A percentile compares a stretch with the other conserved stretches of the same genome.
Evolutionary conservation across 2,329 filamentous ascomycete species (phyloP).

Genomic region (Parastagonospora avenae): DNA sequence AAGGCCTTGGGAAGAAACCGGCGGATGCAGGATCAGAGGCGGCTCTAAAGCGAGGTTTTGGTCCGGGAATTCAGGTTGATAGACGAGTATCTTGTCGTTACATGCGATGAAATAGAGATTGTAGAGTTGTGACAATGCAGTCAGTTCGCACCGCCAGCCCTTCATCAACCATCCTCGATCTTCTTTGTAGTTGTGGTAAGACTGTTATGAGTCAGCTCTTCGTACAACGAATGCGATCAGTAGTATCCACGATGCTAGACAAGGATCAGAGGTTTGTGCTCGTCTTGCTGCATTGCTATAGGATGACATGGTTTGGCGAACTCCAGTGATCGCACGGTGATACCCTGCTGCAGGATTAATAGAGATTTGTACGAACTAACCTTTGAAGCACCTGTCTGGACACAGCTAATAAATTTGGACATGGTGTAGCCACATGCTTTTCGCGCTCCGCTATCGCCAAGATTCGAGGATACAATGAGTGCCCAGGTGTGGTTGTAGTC

Average conservation of each 20-base stretch:
- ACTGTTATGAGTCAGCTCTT: slow-evolving; percentile 14
- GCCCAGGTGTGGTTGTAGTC: neutral
- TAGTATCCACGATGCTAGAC: no score
- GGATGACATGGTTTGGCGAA: no score
- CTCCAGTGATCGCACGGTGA: neutral
- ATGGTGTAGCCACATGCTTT: slow-evolving; percentile 8
- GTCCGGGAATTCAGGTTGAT: slow-evolving; percentile 50
- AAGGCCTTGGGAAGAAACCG: slow-evolving; percentile 37
- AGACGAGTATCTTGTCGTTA: slow-evolving; percentile 48
- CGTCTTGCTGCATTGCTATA: no score
- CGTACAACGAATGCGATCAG: neutral
- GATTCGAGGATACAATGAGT: neutral
- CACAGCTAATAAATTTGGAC: slow-evolving; percentile 26
- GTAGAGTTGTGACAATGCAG: slow-evolving; percentile 51
- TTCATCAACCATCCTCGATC: slow-evolving; percentile 23
- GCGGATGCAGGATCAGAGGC: slow-evolving; percentile 47
- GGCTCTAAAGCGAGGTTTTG: slow-evolving; percentile 46
- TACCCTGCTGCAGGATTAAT: neutral
- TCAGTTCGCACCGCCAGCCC: slow-evolving; percentile 52
- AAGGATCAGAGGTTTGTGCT: no score
- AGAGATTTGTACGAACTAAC: neutral
- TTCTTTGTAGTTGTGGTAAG: neutral
- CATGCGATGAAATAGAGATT: slow-evolving; percentile 58
- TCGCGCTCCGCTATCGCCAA: neutral
- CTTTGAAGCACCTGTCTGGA: slow-evolving; percentile 17